Base-by-base conservation (phyloP, 106 monocot species). In the Dendrobium huoshanense region DNA sequence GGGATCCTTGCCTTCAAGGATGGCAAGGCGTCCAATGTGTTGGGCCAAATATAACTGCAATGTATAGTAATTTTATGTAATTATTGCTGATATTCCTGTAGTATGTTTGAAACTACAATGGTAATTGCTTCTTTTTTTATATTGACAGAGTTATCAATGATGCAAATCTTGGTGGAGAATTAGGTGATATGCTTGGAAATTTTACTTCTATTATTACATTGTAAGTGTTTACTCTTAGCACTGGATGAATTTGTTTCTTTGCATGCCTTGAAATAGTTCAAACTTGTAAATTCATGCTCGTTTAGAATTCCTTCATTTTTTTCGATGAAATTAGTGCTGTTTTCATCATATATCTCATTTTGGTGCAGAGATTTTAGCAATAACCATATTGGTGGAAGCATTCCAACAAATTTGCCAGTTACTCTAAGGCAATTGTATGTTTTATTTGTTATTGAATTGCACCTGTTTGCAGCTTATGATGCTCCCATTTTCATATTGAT, bases 21-120 rank as follows among this genome's bases (percentile, higher is more conserved):
- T 99, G 98, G 98, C 98, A 99, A 79, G 98, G 98, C 47, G 92
- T 99, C 61, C 79, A 86, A 81, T 99, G 98, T 87, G 90, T 91
- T 54, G 77, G 81, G 47, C 81, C 90, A 45, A 91, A 87, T 78
- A 90, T 99, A 81, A 89, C 92, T 33, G 80, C 84, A 85, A 95
- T 99, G 98, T 99, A 89, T 25, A 77, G 48, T 79, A 75, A 44
- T 79, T 75, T 20, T 70, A 55, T 31, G 4, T 33, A 55, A 37
- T 31, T 56, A 7, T 41, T 56, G 42, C 37, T 73, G 31, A 67
- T 51, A 25, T 44, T 22, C 7, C 24, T 55, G 54, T 40, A 78
- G 18, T 24, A 61, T 58, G 37, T 79, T 58, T 78, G 29, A 59
- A 31, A 7, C 31, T 31, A n/a, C 45, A 64, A 19, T n/a, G 29